Conservation (phyloP, 306 rosid genomes). For the Corylus avellana region DNA sequence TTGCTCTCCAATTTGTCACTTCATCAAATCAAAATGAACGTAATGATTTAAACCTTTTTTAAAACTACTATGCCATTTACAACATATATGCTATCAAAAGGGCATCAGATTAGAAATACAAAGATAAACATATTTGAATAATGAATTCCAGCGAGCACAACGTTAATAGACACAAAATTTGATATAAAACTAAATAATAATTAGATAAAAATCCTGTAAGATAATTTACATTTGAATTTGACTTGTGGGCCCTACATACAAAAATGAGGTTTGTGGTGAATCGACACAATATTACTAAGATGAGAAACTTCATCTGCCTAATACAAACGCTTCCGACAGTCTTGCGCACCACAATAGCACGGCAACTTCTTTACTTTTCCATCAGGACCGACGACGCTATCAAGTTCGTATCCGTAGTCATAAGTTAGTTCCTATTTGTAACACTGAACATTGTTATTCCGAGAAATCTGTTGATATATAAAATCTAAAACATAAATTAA, state of each 20-base stretch:
- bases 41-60: background rate
- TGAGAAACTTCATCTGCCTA: background rate
- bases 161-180: background rate
- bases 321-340: conserved; percentile 40
- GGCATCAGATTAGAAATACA: background rate
- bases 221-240: background rate
- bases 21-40: background rate
- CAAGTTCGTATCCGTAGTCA: conserved; percentile 39
- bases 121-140: background rate
- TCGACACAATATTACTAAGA: conserved; percentile 2
- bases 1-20: background rate
- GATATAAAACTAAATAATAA: background rate
- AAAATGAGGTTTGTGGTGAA: background rate
- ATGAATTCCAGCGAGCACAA: background rate
- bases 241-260: background rate
- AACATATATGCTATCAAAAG: background rate
- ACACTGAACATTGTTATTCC: conserved; percentile 5
- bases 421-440: conserved; percentile 37
- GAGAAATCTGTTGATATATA: background rate
- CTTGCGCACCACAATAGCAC: conserved; percentile 35
- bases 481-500: background rate
- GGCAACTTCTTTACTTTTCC: conserved; percentile 29
- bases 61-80: background rate
- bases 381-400: conserved; percentile 36
- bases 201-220: background rate